Evolutionary conservation across 768 basidiomycete genomes (phyloP).

Genomic region (Austroboletus eburneus): DNA sequence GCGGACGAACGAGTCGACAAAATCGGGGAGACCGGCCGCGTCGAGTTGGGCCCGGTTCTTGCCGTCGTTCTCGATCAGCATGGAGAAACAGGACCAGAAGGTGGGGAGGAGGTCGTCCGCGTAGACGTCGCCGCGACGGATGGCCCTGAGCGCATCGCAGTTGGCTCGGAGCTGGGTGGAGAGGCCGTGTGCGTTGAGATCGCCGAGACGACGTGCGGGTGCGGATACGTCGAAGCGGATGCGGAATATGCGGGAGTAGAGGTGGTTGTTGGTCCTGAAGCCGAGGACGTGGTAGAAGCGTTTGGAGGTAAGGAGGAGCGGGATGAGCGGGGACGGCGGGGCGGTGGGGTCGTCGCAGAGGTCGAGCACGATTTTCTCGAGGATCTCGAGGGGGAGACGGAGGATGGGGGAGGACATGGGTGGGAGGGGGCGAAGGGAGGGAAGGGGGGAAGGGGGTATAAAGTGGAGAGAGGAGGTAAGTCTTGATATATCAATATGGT

Average conservation of each 20-base stretch:
- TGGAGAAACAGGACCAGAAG: slow-evolving; percentile 48
- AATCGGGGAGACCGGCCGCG: slow-evolving; percentile 44
- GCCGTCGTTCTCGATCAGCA: slow-evolving; percentile 67
- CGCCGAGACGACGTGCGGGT: slow-evolving; percentile 46
- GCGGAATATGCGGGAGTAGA: slow-evolving; percentile 53
- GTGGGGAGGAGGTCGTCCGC: slow-evolving; percentile 29
- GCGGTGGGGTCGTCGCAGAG: slow-evolving; percentile 20
- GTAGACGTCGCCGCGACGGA: slow-evolving; percentile 32
- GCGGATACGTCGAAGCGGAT: slow-evolving; percentile 55
- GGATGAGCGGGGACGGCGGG: slow-evolving; percentile 39
- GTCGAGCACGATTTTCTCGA: slow-evolving; percentile 51
- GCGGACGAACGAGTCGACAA: slow-evolving; percentile 43
- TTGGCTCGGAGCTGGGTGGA: slow-evolving; percentile 38
- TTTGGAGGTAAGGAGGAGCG: slow-evolving; percentile 45
- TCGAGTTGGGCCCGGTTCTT: slow-evolving; percentile 56
- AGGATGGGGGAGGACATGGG: slow-evolving; percentile 24
- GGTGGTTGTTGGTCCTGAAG: slow-evolving; percentile 21
- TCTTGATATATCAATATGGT: no score
- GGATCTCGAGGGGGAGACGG: slow-evolving; percentile 39
- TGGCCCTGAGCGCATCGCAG: slow-evolving; percentile 27
- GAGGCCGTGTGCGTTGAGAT: slow-evolving; percentile 35
- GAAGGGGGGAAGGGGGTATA: no score
- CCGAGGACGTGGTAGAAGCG: slow-evolving; percentile 37
- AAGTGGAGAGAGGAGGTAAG: no score
- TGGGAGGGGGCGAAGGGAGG: no score